Evolutionary conservation across 441 rosid genomes (phyloP), one percentile per base, ranked within the genome.

Genomic region (Jatropha podagrica): DNA sequence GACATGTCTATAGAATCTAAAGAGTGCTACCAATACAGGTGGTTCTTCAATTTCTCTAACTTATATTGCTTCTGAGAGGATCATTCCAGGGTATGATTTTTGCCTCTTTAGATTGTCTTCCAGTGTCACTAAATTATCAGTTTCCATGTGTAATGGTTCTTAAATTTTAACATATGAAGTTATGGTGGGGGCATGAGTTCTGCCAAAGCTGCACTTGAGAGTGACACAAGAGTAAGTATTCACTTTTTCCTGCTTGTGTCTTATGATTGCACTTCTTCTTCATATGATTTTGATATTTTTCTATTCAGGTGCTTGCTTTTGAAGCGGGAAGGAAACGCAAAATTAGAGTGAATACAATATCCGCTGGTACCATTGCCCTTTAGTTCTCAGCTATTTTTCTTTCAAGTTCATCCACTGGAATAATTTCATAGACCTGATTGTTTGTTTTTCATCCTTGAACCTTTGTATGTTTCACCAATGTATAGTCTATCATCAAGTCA

Each of bases 161-260:
- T 15, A n/a, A 10, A 13, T 40, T 65, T 15, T 78, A 27, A 66
- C 18, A 4, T 77, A 42, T 54, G 56, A 84, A 95, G 99, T 55
- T 95, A 95, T 20, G 99, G 99, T 79, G 98, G 99, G 72, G 99
- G 99, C 37, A 92, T 95, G 98, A 95, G 97, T 83, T 93, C 99
- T 60, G 98, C 99, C 5, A 95, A 95, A 85, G 90, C 99, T 38
- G 98, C 99, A 58, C 86, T 95, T 55, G 98, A 95, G 88, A 95
- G 99, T 81, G 99, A 95, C 75, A 93, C 97, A 4, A 81, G 86
- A 55, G 99, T 87, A 74, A 81, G 91, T 76, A 17, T 61, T 59
- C 14, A 42, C 66, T 71, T 74, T 58, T 74, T 68, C 64, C 26
- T n/a, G 1, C 32, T 13, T 40, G 5, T 64, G 46, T 5, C 68